Evolutionary conservation across 2,329 filamentous ascomycete genomes (phyloP), one percentile per base, ranked within the genome.

Genomic region (Mariannaea elegans): DNA sequence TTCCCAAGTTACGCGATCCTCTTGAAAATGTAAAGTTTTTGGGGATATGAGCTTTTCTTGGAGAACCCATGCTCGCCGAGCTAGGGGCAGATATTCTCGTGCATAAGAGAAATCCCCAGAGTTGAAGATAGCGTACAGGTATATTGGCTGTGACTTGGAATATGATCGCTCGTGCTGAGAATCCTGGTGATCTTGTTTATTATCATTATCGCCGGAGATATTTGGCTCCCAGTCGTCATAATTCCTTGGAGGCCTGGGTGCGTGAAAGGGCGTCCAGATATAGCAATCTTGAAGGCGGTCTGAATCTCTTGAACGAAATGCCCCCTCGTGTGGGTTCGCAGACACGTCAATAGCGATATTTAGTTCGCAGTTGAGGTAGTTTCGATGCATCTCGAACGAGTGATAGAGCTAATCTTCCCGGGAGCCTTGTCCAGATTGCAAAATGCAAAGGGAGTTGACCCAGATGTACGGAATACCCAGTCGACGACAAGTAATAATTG

Each of bases 401-500:
- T 57, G 46, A 16, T 14, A 45, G 16, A 51, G 31, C 54, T 47
- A 57, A 16, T 57, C 54, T 7, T 46, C 32, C 12, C 27, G 46
- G 14, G 54, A 45, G 14, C 21, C 54, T 38, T 6, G 1, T n/a
- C 45, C 45, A 23, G 45, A 48, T 23, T 57, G 54, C 13, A 57
- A 16, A n/a, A 57, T 57, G 31, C 54, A 57, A 9, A 57, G 39
- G n/a, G 46, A 52, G 18, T 57, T 47, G 19, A 57, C 39, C 54
- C 54, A 57, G 19, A 57, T 12, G 10, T 57, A 57, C 7, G 47
- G 54, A 13, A 57, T 57, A 13, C n/a, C 31, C n/a, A 57, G 7
- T 7, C 54, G 46, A 14, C 38, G 47, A 16, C 54, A 57, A 14
- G 54, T 57, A 13, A 52, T 32, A 7, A 57, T 24, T 8, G 39